phyloP scores from a whole-genome alignment of 345 rosid species.

The Geranium rotundifolium region DNA sequence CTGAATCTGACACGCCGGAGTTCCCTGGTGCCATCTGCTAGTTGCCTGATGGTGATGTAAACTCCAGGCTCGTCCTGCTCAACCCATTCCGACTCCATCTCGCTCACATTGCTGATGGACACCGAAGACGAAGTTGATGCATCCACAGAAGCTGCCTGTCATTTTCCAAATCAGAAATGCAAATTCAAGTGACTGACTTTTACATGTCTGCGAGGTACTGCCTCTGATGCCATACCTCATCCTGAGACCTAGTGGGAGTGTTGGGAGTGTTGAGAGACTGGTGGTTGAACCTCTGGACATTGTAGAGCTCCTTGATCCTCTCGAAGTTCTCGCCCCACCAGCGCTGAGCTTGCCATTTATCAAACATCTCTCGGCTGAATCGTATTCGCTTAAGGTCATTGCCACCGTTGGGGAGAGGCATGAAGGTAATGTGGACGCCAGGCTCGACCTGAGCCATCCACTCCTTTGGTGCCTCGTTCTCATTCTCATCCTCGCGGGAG shows the following conservation, averaged over 20 bases:
- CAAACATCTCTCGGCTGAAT: constrained; percentile 95
- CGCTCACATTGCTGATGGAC: constrained; percentile 81
- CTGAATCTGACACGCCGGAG: constrained; percentile 98
- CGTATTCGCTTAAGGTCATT: constrained; percentile 92
- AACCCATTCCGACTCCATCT: constrained; percentile 81
- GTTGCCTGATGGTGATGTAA: constrained; percentile 81
- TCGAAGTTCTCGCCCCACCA: constrained; percentile 99
- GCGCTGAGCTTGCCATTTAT: constrained; percentile 94
- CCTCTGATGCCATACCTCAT: constrained; percentile 39
- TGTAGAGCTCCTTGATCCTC: constrained; percentile 88
- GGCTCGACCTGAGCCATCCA: constrained; percentile 99
- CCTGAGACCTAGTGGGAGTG: constrained; percentile 58
- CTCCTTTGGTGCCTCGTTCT: constrained; percentile 66
- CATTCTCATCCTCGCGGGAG: constrained; percentile 50
- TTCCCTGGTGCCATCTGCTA: constrained; percentile 81
- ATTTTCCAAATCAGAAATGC: no score
- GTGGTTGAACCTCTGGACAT: constrained; percentile 90
- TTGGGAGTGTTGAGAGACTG: constrained; percentile 93
- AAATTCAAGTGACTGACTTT: no score
- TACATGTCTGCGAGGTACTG: no score
- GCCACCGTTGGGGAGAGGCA: constrained; percentile 81
- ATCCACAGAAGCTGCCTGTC: constrained; percentile 31
- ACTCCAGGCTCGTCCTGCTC: constrained; percentile 95
- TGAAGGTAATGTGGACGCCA: constrained; percentile 89
- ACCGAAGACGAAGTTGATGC: constrained; percentile 77